Evolutionary conservation across 2,329 filamentous ascomycete genomes (phyloP).

Genomic region (Arthrinium phaeospermum): DNA sequence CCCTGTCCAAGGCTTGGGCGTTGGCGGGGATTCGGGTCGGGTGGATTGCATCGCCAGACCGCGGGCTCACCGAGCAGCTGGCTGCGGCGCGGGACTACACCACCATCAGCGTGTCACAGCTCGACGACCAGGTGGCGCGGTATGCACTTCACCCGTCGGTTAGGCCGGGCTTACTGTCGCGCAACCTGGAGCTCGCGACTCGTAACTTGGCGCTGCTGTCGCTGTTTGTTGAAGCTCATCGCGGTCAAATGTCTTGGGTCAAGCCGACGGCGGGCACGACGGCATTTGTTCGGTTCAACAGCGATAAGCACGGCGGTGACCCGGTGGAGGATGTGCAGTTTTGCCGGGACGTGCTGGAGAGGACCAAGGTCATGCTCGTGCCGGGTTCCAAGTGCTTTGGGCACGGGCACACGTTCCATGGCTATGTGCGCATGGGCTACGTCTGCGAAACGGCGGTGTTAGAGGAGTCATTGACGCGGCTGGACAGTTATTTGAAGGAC

Average conservation of each 20-base stretch:
- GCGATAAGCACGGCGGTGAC: conserved; percentile 55
- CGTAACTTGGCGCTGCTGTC: conserved; percentile 67
- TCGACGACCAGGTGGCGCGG: conserved; percentile 79
- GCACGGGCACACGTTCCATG: conserved; percentile 66
- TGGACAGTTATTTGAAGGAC: conserved; percentile 48
- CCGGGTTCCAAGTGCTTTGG: conserved; percentile 80
- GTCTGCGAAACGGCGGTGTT: conserved; percentile 74
- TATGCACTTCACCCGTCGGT: conserved; percentile 69
- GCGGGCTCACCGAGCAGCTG: conserved; percentile 65
- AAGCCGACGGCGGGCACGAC: conserved; percentile 81
- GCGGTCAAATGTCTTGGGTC: conserved; percentile 62
- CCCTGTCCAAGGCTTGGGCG: conserved; percentile 85
- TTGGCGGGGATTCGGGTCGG: conserved; percentile 82
- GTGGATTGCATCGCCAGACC: conserved; percentile 76
- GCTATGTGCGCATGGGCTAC: conserved; percentile 80
- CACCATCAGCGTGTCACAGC: conserved; percentile 81
- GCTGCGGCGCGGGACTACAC: conserved; percentile 78
- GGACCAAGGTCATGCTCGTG: conserved; percentile 75
- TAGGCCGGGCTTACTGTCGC: conserved; percentile 49
- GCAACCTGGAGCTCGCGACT: conserved; percentile 66
- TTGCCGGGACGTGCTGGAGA: conserved; percentile 69
- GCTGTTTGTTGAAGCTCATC: conserved; percentile 64
- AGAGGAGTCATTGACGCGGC: conserved; percentile 63
- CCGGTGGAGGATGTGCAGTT: conserved; percentile 76
- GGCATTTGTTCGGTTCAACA: conserved; percentile 71